A percentile compares a stretch with the other conserved stretches of the same genome.
Conservation (phyloP, 208 protist species). For the Lotmaria passim region DNA sequence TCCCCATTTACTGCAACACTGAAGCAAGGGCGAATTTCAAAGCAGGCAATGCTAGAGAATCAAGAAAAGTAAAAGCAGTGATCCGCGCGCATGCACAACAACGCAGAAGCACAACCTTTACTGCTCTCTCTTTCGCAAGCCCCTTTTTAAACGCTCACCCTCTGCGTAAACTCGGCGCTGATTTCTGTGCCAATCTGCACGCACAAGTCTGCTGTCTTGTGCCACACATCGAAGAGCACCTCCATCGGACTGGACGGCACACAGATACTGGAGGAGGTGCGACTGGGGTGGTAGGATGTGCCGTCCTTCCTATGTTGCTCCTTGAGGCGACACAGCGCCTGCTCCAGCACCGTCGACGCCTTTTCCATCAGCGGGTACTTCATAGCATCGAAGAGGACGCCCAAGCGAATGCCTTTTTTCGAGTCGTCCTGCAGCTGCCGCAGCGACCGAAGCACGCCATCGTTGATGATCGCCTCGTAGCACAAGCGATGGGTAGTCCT, state of each 20-base stretch:
- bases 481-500: slow-evolving; percentile 2
- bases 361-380: slow-evolving; percentile 7
- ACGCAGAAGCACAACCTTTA: not conserved
- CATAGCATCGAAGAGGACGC: not conserved
- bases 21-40: too few relatives aligned
- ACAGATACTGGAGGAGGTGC: not conserved
- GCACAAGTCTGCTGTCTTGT: slow-evolving; percentile 6
- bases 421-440: slow-evolving; percentile 17
- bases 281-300: not conserved
- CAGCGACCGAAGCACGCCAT: not conserved
- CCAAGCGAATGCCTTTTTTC: slow-evolving; percentile 1
- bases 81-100: not conserved
- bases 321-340: not conserved
- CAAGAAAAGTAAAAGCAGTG: too few relatives aligned
- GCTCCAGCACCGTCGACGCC: slow-evolving; percentile 1
- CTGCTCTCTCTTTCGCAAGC: not conserved
- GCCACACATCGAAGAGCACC: slow-evolving; percentile 3
- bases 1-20: too few relatives aligned
- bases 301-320: not conserved
- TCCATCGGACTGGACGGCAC: slow-evolving; percentile 3
- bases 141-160: not conserved
- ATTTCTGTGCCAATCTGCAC: not conserved
- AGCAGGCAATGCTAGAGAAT: too few relatives aligned
- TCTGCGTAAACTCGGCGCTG: slow-evolving; percentile 6
- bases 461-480: slow-evolving; percentile 6